Conservation (phyloP, 768 basidiomycete genomes). For the Phylloporus rhodoxanthus region DNA sequence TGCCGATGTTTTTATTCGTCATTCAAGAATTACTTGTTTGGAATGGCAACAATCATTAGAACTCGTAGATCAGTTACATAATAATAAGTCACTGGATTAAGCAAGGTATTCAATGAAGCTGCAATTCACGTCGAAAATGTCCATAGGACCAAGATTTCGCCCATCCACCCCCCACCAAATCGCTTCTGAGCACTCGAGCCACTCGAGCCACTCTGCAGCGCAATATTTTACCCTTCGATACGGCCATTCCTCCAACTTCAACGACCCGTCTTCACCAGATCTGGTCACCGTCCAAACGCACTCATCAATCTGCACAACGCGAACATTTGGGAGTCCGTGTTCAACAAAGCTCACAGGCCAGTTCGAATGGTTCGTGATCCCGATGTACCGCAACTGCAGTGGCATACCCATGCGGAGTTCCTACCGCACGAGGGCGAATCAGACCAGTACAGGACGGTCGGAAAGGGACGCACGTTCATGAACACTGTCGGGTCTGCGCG, state of each 20-base stretch:
- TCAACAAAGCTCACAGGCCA: slow-evolving; percentile 39
- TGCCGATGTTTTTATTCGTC: neutral
- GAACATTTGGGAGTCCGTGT: slow-evolving; percentile 57
- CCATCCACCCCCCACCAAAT: slow-evolving; percentile 18
- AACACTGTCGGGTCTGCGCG: slow-evolving; percentile 40
- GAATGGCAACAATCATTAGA: neutral
- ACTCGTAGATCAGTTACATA: no score
- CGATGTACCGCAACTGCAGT: slow-evolving; percentile 46
- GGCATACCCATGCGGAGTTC: slow-evolving; percentile 58
- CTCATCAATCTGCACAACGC: slow-evolving; percentile 48
- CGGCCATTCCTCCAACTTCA: slow-evolving; percentile 54
- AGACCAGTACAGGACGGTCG: neutral
- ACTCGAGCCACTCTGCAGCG: slow-evolving; percentile 58
- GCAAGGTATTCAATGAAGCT: no score
- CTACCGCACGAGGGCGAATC: slow-evolving; percentile 25
- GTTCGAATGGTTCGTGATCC: slow-evolving; percentile 40
- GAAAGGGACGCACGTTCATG: slow-evolving; percentile 32
- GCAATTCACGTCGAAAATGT: no score
- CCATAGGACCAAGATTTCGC: no score
- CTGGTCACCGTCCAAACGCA: slow-evolving; percentile 49
- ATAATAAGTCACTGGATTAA: no score
- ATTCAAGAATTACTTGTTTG: neutral
- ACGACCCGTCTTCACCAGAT: slow-evolving; percentile 22
- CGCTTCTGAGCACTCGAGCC: slow-evolving; percentile 58
- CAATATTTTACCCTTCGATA: slow-evolving; percentile 47